These are phyloP conservation scores for Zymoseptoria tritici DNA, from an alignment of 2,329 filamentous ascomycete genomes.

Conservation along the genomic window DNA sequence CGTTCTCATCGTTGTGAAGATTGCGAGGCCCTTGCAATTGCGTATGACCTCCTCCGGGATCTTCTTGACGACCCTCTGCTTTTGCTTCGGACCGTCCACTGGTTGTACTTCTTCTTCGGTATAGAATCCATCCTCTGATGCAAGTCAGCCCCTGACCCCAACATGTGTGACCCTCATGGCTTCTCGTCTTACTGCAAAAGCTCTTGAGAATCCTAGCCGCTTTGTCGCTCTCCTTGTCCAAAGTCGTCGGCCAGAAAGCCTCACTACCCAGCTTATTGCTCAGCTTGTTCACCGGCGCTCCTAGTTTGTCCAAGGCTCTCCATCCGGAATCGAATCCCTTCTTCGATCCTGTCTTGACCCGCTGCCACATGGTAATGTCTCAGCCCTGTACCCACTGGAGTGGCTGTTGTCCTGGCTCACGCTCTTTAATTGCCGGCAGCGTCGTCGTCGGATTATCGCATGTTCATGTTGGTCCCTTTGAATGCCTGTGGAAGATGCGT, in stretches of 20 bases:
- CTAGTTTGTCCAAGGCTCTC: slow-evolving; percentile 57
- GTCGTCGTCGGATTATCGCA: background rate
- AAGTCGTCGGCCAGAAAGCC: slow-evolving; percentile 74
- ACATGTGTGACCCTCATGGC: too few relatives aligned
- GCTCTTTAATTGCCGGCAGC: background rate
- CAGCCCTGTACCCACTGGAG: background rate
- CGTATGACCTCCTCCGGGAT: slow-evolving; percentile 79
- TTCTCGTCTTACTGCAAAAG: slow-evolving; percentile 64
- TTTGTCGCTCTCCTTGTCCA: slow-evolving; percentile 88
- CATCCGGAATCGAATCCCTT: slow-evolving; percentile 69
- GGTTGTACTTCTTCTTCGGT: slow-evolving; percentile 45
- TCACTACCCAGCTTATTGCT: slow-evolving; percentile 76
- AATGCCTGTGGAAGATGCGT: background rate
- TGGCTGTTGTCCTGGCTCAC: background rate
- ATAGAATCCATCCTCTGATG: slow-evolving; percentile 60
- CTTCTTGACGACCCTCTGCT: slow-evolving; percentile 64
- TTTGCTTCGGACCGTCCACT: slow-evolving; percentile 48
- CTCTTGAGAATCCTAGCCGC: slow-evolving; percentile 81
- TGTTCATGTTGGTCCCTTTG: background rate
- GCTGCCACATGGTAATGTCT: slow-evolving; percentile 42
- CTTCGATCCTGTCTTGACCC: slow-evolving; percentile 50
- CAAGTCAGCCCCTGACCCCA: too few relatives aligned
- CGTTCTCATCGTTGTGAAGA: slow-evolving; percentile 93
- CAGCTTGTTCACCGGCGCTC: slow-evolving; percentile 66
- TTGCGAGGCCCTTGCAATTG: slow-evolving; percentile 81